Base-by-base conservation (phyloP, 2,329 filamentous ascomycete species). In the Colletotrichum lupini region DNA sequence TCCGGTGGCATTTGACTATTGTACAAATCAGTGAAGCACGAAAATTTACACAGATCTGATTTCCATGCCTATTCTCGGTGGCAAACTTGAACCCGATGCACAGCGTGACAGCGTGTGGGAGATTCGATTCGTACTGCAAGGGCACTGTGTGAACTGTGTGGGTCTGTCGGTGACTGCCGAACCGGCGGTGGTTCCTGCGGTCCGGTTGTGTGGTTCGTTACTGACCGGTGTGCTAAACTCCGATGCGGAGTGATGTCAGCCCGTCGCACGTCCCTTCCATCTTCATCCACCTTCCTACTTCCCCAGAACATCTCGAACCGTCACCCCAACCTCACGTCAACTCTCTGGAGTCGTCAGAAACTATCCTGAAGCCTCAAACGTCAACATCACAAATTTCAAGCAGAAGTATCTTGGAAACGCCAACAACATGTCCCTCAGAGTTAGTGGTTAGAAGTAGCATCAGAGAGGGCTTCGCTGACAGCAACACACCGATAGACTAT, bases 401-500 rank as follows among this genome's bases (percentile, higher is more conserved):
- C n/a, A 11, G 22, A 26, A 19, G 37, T 5, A 49, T 53, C 37
- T 16, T 32, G 35, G 46, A 42, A 6, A n/a, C 24, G 24, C 16
- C 28, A 1, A 4, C 46, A 73, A 12, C 19, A 78, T 78, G 77
- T 66, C 68, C 6, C 42, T 77, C 14, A 77, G 75, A 68, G 77
- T 73, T 22, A 19, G 68, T 68, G 3, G 0, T 14, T 78, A 79
- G 73, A 80, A 5, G 26, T 53, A 19, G 11, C 24, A 28, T 12
- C 75, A 75, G 57, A 26, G 55, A 11, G 4, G 3, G 5, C 3
- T 3, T 7, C 56, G 22, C 55, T 73, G 55, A 73, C 37, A 9
- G n/a, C 24, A 16, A 7, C 67, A 97, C 30, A 9, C n/a, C 28
- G 16, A 7, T 67, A 97, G 95, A 97, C 95, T 30, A 89, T 99